phyloP scores from a whole-genome alignment of 2,329 filamentous ascomycete species.

The Epichloe typhina region DNA sequence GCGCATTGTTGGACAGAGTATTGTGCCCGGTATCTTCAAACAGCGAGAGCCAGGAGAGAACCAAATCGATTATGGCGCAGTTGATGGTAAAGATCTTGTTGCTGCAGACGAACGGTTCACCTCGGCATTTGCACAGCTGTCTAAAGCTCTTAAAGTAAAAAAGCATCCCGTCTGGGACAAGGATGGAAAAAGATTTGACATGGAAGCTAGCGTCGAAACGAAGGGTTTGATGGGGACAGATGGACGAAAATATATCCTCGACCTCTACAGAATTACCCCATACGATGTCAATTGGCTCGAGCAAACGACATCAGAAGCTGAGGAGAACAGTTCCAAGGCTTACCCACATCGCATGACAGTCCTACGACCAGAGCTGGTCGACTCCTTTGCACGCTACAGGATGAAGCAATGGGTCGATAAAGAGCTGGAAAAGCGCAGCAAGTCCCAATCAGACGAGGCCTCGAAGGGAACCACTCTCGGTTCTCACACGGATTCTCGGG shows the following conservation, averaged over 20 bases:
- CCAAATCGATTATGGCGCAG: slow-evolving; percentile 96
- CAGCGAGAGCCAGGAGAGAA: slow-evolving; percentile 95
- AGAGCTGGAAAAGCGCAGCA: slow-evolving; percentile 53
- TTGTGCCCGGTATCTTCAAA: slow-evolving; percentile 98
- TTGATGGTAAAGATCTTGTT: slow-evolving; percentile 92
- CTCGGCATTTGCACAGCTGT: slow-evolving; percentile 76
- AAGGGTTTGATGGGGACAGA: slow-evolving; percentile 97
- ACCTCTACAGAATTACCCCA: slow-evolving; percentile 88
- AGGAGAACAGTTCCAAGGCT: slow-evolving; percentile 28
- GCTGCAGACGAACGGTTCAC: slow-evolving; percentile 81
- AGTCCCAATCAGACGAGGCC: slow-evolving; percentile 21
- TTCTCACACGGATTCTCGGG: slow-evolving; percentile 23
- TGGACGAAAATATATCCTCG: slow-evolving; percentile 92
- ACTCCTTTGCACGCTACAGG: slow-evolving; percentile 70
- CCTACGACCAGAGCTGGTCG: slow-evolving; percentile 77
- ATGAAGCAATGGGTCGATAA: slow-evolving; percentile 79
- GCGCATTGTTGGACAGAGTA: slow-evolving; percentile 93
- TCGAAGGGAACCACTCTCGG: slow-evolving; percentile 22
- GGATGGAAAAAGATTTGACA: slow-evolving; percentile 74
- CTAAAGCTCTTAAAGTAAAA: slow-evolving; percentile 87
- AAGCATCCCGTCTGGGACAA: slow-evolving; percentile 98
- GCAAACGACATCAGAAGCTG: slow-evolving; percentile 42
- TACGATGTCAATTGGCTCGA: slow-evolving; percentile 87
- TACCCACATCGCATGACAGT: slow-evolving; percentile 98
- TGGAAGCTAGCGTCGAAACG: slow-evolving; percentile 93